phyloP scores from a whole-genome alignment of 306 rosid species.

The Luffa aegyptiaca region DNA sequence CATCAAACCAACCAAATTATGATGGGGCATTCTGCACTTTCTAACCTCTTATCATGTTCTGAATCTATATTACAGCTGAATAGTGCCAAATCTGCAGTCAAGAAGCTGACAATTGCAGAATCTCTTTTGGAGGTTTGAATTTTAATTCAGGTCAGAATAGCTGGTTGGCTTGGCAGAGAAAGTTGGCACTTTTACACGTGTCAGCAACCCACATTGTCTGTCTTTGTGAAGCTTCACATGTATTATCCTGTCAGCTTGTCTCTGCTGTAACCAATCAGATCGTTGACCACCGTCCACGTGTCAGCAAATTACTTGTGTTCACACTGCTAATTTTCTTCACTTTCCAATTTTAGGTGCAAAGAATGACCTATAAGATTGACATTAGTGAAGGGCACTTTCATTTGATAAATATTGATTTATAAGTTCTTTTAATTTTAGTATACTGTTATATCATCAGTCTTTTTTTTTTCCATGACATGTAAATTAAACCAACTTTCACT shows the following conservation, averaged over 20 bases:
- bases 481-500: background rate
- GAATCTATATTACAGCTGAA: background rate
- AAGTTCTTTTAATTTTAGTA: background rate
- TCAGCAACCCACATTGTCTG: background rate
- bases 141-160: background rate
- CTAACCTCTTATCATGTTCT: background rate
- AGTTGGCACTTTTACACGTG: slow-evolving; percentile 1
- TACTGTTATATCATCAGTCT: background rate
- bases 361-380: background rate
- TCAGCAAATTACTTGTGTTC: background rate
- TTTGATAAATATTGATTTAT: background rate
- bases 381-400: background rate
- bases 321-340: background rate
- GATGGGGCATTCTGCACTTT: no score
- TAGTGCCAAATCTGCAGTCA: background rate
- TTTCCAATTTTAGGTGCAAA: background rate
- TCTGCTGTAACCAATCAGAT: background rate
- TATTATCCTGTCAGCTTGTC: background rate
- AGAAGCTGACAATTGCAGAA: background rate
- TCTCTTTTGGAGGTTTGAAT: background rate
- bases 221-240: background rate
- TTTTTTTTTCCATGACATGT: background rate
- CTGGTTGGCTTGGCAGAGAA: background rate
- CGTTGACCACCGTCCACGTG: slow-evolving; percentile 1
- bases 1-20: background rate